Evolutionary conservation across 768 basidiomycete species (phyloP).

Genomic region (Boletus barrowsii): DNA sequence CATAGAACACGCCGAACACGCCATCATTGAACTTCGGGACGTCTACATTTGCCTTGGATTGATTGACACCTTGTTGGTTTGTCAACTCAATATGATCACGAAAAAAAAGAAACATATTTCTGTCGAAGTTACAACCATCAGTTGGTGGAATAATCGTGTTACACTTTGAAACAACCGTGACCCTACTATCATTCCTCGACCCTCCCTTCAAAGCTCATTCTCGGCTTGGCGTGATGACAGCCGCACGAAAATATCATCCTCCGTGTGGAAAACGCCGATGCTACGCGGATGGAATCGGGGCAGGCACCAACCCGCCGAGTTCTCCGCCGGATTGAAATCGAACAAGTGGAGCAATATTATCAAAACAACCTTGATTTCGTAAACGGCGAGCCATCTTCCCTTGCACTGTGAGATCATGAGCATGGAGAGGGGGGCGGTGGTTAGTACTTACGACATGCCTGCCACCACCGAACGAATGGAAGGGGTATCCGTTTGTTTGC

Average conservation of each 20-base stretch:
- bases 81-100: neutral
- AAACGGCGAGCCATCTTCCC: constrained; percentile 23
- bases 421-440: neutral
- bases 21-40: too few relatives aligned
- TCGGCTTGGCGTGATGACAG: constrained; percentile 3
- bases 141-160: neutral
- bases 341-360: constrained; percentile 18
- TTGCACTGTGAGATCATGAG: constrained; percentile 14
- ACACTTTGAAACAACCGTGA: too few relatives aligned
- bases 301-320: neutral
- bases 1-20: too few relatives aligned
- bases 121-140: neutral
- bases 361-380: constrained; percentile 18
- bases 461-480: constrained; percentile 16
- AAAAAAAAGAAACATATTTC: neutral
- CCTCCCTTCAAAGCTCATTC: neutral
- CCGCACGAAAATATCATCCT: constrained; percentile 14
- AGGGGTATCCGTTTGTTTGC: constrained; percentile 12
- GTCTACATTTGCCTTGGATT: too few relatives aligned
- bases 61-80: neutral
- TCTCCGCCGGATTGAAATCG: constrained; percentile 2
- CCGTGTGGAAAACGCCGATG: constrained; percentile 15
- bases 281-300: constrained; percentile 13
- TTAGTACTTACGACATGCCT: constrained; percentile 16
- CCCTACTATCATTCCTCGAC: too few relatives aligned